Evolutionary conservation across 2,329 filamentous ascomycete genomes (phyloP).

Genomic region (Diaporthe nobilis): DNA sequence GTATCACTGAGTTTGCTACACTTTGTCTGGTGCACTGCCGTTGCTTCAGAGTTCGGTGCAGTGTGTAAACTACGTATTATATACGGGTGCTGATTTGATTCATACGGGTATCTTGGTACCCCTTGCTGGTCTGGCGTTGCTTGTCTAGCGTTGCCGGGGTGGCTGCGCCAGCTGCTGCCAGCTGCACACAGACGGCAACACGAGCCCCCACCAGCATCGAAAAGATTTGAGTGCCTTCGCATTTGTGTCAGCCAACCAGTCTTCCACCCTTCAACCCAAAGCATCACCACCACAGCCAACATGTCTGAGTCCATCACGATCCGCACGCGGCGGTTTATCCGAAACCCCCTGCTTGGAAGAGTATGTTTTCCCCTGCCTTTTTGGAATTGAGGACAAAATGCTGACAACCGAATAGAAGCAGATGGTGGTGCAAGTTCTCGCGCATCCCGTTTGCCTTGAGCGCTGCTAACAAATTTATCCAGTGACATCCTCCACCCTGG

Average conservation of each 20-base stretch:
- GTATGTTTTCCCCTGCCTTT: neutral
- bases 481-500: slow-evolving; percentile 99
- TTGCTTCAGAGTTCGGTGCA: neutral
- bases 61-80: neutral
- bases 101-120: neutral
- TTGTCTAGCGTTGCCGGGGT: neutral
- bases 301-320: slow-evolving; percentile 92
- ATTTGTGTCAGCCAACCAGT: slow-evolving; percentile 9
- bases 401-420: slow-evolving; percentile 26
- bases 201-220: slow-evolving; percentile 30
- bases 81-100: accelerated
- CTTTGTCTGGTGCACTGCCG: neutral
- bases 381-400: neutral
- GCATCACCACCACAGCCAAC: slow-evolving; percentile 48
- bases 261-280: slow-evolving; percentile 23
- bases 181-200: neutral
- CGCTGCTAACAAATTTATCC: slow-evolving; percentile 43
- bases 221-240: slow-evolving; percentile 33
- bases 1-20: neutral
- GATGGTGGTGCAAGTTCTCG: slow-evolving; percentile 32
- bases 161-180: neutral
- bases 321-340: slow-evolving; percentile 99
- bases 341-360: slow-evolving; percentile 92
- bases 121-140: neutral
- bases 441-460: slow-evolving; percentile 5